Evolutionary conservation across 495 filamentous ascomycete genomes (phyloP), one percentile per base, ranked within the genome.

Genomic region (Emericellopsis terricola): DNA sequence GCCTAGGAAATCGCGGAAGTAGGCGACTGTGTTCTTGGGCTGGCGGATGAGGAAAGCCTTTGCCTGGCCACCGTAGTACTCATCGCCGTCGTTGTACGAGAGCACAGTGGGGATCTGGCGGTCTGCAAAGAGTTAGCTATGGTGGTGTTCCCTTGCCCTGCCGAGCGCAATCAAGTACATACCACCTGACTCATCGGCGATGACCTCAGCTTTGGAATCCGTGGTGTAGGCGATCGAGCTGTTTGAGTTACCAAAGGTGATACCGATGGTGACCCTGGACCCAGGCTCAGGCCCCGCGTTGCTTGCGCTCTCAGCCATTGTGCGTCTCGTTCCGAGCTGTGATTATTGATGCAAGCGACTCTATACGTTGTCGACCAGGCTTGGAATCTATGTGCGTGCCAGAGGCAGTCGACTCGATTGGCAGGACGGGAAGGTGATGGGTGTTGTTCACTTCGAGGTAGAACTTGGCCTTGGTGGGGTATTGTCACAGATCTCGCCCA

Each of bases 171-270:
- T 26, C 23, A 26, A 48, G 10, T 17, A 44, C 76, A 51, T 51
- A 89, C 84, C 84, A 70, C 89, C 89, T 57, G 96, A 89, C 59
- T 97, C 91, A 59, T 97, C 96, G 38, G 91, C 89, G 56, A 97
- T 96, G 46, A 97, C 87, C 52, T 93, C 84, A 41, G 84, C 77
- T 60, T 87, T 92, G 55, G 86, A 87, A 45, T 96, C 89, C 29
- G 76, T 69, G 20, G 85, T 83, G 48, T 73, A 78, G 43, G 86
- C 89, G 60, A 97, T 96, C 34, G 84, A 93, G 60, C 87, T 94
- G 68, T 84, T 89, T 32, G 81, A 82, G 60, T 97, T 97, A 55
- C 89, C 91, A 65, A 96, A 96, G 33, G 85, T 81, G 53, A 97
- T 83, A 56, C 89, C 89, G 59, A 97, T 97, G 45, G 78, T 79